Base-by-base conservation (phyloP, 176 grass and related monocot genomes). In the Typha latifolia region DNA sequence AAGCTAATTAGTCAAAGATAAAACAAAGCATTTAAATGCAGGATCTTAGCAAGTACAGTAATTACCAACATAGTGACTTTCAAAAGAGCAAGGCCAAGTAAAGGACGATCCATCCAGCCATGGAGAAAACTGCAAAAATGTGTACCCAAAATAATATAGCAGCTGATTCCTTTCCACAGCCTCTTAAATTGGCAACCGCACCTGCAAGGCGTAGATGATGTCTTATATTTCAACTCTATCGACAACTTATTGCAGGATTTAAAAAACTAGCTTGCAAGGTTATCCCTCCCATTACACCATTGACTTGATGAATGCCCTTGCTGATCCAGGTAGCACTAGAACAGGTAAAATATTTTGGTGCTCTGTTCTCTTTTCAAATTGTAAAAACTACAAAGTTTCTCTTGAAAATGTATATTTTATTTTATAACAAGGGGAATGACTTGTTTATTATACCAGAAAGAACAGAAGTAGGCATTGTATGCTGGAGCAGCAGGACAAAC, bases 131-230 rank as follows among this genome's bases (percentile, higher is more conserved):
- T 15, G 95, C 95, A 93, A 94, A 99, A 76, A 99, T 94, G 67
- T 99, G 95, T 49, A 99, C 95, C 95, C 95, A 99, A 74, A 99
- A 99, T 67, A 99, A 75, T 71, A 99, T 84, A 51, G 95, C 79
- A 23, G 95, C 89, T 7, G 95, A 89, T 77, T 99, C 95, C 82
- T 99, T 99, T 23, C 95, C 95, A 37, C 95, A 99, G 19, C 95
- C 95, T 78, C 89, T 82, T 23, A 99, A 72, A 75, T 80, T 99
- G 3, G 95, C 89, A 57, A 99, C 89, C 29, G 89, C 95, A 69
- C 95, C 95, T 99, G 71, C 62, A 76, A 82, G 34, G 32, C 78
- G 32, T 34, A 78, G 37, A 43, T 43, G 37, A 43, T 29, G 27
- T 3, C 27, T 29, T 43, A 43, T 43, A 43, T 43, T 43, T 0